Base-by-base conservation (phyloP, 345 rosid genomes). In the Carallia pectinifolia region DNA sequence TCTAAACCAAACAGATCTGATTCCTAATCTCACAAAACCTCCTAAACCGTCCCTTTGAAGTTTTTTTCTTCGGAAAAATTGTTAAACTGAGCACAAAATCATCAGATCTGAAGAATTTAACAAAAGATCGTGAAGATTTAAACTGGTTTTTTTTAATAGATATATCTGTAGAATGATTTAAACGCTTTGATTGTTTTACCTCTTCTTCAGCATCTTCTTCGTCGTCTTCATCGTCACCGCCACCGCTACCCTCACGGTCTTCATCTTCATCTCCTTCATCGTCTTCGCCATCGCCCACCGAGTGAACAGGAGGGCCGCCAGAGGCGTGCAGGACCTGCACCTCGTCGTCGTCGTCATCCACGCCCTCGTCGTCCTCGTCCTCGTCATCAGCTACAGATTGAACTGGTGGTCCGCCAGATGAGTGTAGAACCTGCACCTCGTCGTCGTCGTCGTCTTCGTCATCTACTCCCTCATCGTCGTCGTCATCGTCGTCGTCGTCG, bases 261-360 rank as follows among this genome's bases (percentile, higher is more conserved):
- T 76, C 95, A 0, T 76, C 90, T 0, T 81, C 90, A 0, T 79
- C 90, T 5, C 78, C 93, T 0, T 74, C 88, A 0, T 81, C 93
- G 1, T 84, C 86, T 0, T 80, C 90, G 0, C 86, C 93, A 34
- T 87, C 92, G 31, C 84, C 86, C 0, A 65, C 88, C 3, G 85
- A 56, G 29, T 66, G 81, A 19, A 81, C 85, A 18, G 83, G 86
- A 56, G 87, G 92, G 12, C 83, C 88, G 72, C 74, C 84, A 7
- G 90, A 73, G 1, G 89, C 83, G 73, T 79, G 85, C 58, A 89
- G 36, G 61, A 82, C 82, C 81, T 84, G 90, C 66, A 79, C 91
- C 6, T 71, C 75, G 0, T 82, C 91, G 0, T 81, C 92, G 0
- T 76, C 90, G 0, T 74, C 82, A 9, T 66, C 85, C 0, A 67